phyloP scores from a whole-genome alignment of 805 yeast genomes.

The Nakazawaea ishiwadae region DNA sequence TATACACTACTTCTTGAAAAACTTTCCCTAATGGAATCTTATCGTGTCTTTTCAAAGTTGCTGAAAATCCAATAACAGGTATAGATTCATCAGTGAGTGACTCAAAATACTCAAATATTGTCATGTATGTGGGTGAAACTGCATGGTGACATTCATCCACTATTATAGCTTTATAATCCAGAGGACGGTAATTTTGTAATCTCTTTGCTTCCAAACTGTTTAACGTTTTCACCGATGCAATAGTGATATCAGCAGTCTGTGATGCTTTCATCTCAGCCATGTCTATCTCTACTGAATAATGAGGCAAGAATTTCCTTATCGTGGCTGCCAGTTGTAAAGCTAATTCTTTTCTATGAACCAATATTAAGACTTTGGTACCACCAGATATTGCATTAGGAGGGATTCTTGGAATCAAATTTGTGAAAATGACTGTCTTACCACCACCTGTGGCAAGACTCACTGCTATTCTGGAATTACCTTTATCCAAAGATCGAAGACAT shows the following conservation, averaged over 20 bases:
- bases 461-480: slow-evolving; percentile 56
- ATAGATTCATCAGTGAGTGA: slow-evolving; percentile 39
- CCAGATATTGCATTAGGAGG: slow-evolving; percentile 19
- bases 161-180: slow-evolving; percentile 65
- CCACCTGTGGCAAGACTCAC: slow-evolving; percentile 92
- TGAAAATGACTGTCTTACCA: slow-evolving; percentile 83
- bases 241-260: slow-evolving; percentile 53
- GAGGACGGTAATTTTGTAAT: slow-evolving; percentile 48
- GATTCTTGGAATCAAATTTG: slow-evolving; percentile 45
- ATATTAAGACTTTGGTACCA: slow-evolving; percentile 44
- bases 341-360: slow-evolving; percentile 81
- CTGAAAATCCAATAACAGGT: slow-evolving; percentile 79
- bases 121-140: slow-evolving; percentile 61
- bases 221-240: slow-evolving; percentile 75
- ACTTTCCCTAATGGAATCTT: slow-evolving; percentile 49
- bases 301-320: slow-evolving; percentile 43
- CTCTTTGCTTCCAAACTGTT: slow-evolving; percentile 35
- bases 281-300: slow-evolving; percentile 55
- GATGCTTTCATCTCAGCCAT: slow-evolving; percentile 52
- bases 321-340: slow-evolving; percentile 63
- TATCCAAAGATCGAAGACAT: slow-evolving; percentile 43
- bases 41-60: slow-evolving; percentile 81
- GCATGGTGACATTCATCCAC: slow-evolving; percentile 95
- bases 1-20: slow-evolving; percentile 72
- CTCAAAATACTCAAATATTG: slow-evolving; percentile 54